Evolutionary conservation across 352 stramenopile genomes (phyloP).

Genomic region (Phytophthora lateralis): DNA sequence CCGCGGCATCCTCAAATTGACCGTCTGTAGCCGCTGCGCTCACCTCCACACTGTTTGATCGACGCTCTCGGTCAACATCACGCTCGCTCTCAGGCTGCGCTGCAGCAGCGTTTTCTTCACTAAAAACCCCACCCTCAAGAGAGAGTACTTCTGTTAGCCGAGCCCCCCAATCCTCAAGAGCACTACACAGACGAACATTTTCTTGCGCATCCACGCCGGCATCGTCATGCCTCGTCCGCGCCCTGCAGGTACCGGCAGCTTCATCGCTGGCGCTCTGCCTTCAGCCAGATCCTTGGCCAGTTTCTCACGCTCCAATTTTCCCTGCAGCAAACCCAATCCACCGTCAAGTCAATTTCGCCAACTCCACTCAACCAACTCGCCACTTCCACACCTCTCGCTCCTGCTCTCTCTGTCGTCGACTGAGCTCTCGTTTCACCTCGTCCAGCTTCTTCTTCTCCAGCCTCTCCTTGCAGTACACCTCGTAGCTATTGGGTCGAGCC

Average conservation of each 20-base stretch:
- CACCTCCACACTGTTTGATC: constrained; percentile 3
- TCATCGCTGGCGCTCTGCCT: constrained; percentile 60
- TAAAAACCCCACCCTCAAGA: constrained; percentile 24
- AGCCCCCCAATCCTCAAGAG: constrained; percentile 2
- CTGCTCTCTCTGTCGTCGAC: constrained; percentile 73
- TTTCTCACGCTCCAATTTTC: constrained; percentile 70
- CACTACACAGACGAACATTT: constrained; percentile 60
- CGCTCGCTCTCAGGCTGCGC: constrained; percentile 38
- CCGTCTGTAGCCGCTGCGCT: constrained; percentile 12
- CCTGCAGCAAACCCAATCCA: constrained; percentile 33
- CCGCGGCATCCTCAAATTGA: constrained; percentile 68
- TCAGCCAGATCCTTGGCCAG: constrained; percentile 74
- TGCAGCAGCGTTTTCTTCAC: constrained; percentile 59
- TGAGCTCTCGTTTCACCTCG: constrained; percentile 82
- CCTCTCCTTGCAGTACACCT: constrained; percentile 85
- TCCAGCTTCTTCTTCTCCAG: constrained; percentile 77
- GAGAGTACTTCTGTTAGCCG: constrained; percentile 18
- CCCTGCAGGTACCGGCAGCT: constrained; percentile 57
- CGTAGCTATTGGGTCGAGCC: constrained; percentile 88
- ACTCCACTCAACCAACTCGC: background rate
- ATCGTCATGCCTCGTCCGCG: constrained; percentile 90
- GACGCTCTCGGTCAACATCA: constrained; percentile 24
- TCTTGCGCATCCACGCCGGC: constrained; percentile 93
- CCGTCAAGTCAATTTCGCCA: constrained; percentile 1
- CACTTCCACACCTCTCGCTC: constrained; percentile 55